Percentiles rank a stretch among this genome's conserved stretches.
Evolutionary conservation across 2,329 filamentous ascomycete genomes (phyloP).

Genomic region (Neonectria sp.): DNA sequence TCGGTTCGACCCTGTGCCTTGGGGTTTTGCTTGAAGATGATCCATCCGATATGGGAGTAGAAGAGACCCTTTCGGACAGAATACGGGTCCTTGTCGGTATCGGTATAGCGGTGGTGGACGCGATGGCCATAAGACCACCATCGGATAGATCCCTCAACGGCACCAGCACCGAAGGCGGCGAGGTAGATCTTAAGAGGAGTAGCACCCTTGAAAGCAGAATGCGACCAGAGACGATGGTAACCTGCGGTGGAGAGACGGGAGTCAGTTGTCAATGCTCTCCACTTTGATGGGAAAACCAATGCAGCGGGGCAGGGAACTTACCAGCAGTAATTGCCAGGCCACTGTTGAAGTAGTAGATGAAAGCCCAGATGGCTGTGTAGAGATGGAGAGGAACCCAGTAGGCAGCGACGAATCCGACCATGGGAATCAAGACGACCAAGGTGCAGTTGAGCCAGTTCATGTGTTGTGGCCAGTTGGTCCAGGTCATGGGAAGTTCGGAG

Average conservation of each 20-base stretch:
- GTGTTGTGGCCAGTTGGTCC: slow-evolving; percentile 90
- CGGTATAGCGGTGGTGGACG: slow-evolving; percentile 91
- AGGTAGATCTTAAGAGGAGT: slow-evolving; percentile 85
- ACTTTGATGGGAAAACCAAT: not conserved
- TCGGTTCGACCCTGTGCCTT: slow-evolving; percentile 90
- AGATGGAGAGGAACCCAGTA: slow-evolving; percentile 83
- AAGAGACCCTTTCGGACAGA: slow-evolving; percentile 89
- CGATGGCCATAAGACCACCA: slow-evolving; percentile 93
- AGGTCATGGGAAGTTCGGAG: slow-evolving; percentile 84
- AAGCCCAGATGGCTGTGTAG: slow-evolving; percentile 81
- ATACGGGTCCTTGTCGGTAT: slow-evolving; percentile 93
- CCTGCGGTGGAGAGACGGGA: slow-evolving; percentile 31
- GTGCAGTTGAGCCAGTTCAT: slow-evolving; percentile 93
- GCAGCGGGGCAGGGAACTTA: slow-evolving; percentile 54
- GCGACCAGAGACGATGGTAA: slow-evolving; percentile 84
- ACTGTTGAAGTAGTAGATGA: slow-evolving; percentile 87
- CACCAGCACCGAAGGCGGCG: slow-evolving; percentile 84
- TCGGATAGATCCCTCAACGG: slow-evolving; percentile 87
- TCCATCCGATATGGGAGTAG: slow-evolving; percentile 89
- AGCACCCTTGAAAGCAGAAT: slow-evolving; percentile 85
- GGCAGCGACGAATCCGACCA: slow-evolving; percentile 80
- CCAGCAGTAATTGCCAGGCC: slow-evolving; percentile 85
- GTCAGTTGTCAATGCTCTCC: slow-evolving; percentile 19
- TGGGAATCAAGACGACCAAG: slow-evolving; percentile 84
- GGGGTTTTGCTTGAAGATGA: slow-evolving; percentile 94